Evolutionary conservation across 2,329 filamentous ascomycete genomes (phyloP), one percentile per base, ranked within the genome.

Genomic region (Aureobasidium sp.): DNA sequence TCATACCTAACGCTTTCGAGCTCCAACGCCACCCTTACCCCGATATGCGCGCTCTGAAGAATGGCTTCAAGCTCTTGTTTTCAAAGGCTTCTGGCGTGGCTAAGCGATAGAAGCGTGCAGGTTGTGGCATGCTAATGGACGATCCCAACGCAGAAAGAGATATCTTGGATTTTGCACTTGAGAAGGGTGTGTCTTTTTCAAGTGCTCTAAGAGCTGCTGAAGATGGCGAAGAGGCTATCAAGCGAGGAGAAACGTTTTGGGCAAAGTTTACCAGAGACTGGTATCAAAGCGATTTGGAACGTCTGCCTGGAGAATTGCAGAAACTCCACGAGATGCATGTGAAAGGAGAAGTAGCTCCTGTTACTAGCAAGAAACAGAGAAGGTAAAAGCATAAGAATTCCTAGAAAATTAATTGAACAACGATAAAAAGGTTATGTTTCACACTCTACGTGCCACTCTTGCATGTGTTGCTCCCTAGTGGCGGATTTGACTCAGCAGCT

Each of bases 11-110:
- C 70, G 94, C 90, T 5, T 99, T 93, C 72, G 92, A 97, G 78
- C 82, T 99, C 69, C 86, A 92, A 76, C 89, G 89, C 67, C 89
- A 89, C 67, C 84, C 88, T 59, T 99, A 99, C 73, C 93, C 94
- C 0, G 92, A 97, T 70, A 96, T 97, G 89, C 84, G 88, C 68
- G 91, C 92, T 53, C 79, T 99, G 66, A 96, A 93, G 81, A 99
- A 99, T 77, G 94, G 93, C 6, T 97, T 97, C 82, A 97, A 97
- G 81, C 76, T 93, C 71, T 81, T 92, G 61, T 92, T 92, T 73
- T 89, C 87, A 0, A 53, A 53, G 44, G 55, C 41, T n/a, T 50
- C 41, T 32, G 55, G 55, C 20, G 37, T 37, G 26, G 34, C 34
- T 3, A 61, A 47, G 57, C 36, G 57, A 61, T 52, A 56, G 52